phyloP scores from a whole-genome alignment of 305 asterid species.

The Rubia tinctorum region DNA sequence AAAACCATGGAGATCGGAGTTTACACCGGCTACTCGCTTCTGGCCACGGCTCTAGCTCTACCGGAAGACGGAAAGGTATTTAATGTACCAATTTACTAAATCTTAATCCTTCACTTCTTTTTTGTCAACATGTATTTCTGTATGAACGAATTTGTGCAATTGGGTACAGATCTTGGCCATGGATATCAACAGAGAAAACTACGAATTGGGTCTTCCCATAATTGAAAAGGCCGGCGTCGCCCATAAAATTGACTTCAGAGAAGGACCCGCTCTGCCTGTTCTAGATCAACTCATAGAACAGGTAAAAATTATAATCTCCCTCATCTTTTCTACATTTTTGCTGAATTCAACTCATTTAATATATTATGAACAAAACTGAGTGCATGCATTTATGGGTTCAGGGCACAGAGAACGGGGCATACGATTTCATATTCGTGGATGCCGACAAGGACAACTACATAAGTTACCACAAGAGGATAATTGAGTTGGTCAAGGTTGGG shows the following conservation, averaged over 20 bases:
- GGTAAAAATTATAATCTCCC: no score
- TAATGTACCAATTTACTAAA: background rate
- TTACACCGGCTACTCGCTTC: slow-evolving; percentile 86
- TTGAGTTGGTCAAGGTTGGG: slow-evolving; percentile 67
- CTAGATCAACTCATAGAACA: slow-evolving; percentile 71
- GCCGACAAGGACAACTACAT: slow-evolving; percentile 82
- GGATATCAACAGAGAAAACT: slow-evolving; percentile 85
- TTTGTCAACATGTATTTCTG: no score
- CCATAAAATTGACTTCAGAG: slow-evolving; percentile 79
- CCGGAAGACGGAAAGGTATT: slow-evolving; percentile 88
- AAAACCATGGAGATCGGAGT: slow-evolving; percentile 96
- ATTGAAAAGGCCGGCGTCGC: slow-evolving; percentile 89
- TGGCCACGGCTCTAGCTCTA: slow-evolving; percentile 86
- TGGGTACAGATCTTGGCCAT: slow-evolving; percentile 81
- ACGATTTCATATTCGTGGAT: slow-evolving; percentile 76
- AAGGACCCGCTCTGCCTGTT: slow-evolving; percentile 88
- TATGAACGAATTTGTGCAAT: background rate
- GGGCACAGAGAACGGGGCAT: slow-evolving; percentile 52
- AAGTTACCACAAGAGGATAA: slow-evolving; percentile 66
- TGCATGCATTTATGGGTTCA: slow-evolving; percentile 15
- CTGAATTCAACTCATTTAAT: no score
- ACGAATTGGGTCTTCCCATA: slow-evolving; percentile 79
- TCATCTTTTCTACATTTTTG: no score
- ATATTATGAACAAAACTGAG: no score
- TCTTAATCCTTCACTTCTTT: background rate